Base-by-base conservation (phyloP, 768 basidiomycete species). In the Trametes meyenii region DNA sequence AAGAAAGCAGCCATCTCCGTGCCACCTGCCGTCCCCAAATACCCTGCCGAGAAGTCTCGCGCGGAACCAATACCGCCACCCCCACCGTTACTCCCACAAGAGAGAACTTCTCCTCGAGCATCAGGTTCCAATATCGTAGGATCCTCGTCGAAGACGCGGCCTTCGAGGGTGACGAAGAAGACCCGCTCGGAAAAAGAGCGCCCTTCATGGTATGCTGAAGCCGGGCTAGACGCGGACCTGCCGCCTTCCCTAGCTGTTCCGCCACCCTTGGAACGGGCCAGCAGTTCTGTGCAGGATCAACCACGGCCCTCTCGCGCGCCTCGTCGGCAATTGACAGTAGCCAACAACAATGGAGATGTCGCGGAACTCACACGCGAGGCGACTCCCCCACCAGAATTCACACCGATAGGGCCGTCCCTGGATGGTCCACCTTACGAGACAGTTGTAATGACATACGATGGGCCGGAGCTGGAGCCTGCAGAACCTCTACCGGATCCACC, bases 331-430 rank as follows among this genome's bases (percentile, higher is more conserved):
- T 24, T 50, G 16, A 58, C 64, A 8, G 55, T 58, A 6, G 49
- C 52, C 19, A 58, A 60, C 55, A 33, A 57, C 17, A 53, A 49
- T 24, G 56, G 48, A 24, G 51, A 46, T 39, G 44, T 39, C 3
- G 55, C 45, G 21, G 48, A 50, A 11, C 36, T 26, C 14, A 46
- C 53, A 8, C 60, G 65, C 38, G 46, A 29, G 11, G 53, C 55
- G 14, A 66, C 68, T 36, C 74, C 72, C 36, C 80, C 80, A 1
- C 81, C 81, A 0, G 75, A 77, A 8, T 81, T 79, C 65, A 67
- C 72, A 14, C 56, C 74, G 0, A 68, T 73, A 12, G 78, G 73
- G 1, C 73, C 77, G 5, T 72, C 72, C 24, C 65, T 74, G 0
- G 77, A 80, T 60, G 81, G 79, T 0, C 75, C 74, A 0, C 69